A percentile compares a stretch with the other conserved stretches of the same genome.
Evolutionary conservation across 495 filamentous ascomycete genomes (phyloP).

Genomic region (Hypoxylon fuscum): DNA sequence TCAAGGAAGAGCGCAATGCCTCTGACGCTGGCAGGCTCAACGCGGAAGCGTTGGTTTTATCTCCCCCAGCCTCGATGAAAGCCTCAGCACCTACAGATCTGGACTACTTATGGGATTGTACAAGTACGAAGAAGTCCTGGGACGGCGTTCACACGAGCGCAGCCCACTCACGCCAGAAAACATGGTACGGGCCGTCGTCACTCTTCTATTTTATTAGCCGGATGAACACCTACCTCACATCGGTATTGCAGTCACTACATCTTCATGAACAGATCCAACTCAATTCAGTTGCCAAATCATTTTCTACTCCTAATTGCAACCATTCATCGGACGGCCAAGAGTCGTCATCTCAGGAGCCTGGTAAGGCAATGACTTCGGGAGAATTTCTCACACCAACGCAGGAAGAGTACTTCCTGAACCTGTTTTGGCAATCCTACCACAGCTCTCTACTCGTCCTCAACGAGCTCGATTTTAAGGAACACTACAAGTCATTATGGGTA

Average conservation of each 20-base stretch:
- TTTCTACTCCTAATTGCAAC: constrained; percentile 26
- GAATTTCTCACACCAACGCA: constrained; percentile 45
- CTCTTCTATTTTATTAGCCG: constrained; percentile 52
- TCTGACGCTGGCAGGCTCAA: not conserved
- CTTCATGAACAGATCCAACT: constrained; percentile 29
- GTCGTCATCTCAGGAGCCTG: not conserved
- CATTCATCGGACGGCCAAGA: constrained; percentile 14
- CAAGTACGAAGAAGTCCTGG: constrained; percentile 24
- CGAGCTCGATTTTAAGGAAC: constrained; percentile 56
- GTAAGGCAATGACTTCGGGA: not conserved
- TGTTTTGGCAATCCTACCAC: constrained; percentile 63
- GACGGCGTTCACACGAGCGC: constrained; percentile 44
- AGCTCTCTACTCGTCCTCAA: constrained; percentile 51
- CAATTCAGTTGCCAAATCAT: constrained; percentile 24
- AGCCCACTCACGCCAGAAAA: constrained; percentile 38
- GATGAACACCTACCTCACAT: constrained; percentile 46
- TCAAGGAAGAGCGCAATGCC: constrained; percentile 27
- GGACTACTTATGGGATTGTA: not conserved
- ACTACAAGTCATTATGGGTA: constrained; percentile 60
- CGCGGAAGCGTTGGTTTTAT: not conserved
- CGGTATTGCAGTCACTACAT: constrained; percentile 43
- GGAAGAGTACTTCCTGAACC: constrained; percentile 59
- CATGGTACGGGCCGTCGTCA: constrained; percentile 53
- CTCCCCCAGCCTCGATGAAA: not conserved
- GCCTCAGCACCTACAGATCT: constrained; percentile 7